Evolutionary conservation across 441 rosid species (phyloP), one percentile per base, ranked within the genome.

Genomic region (Aquilaria agallochum): DNA sequence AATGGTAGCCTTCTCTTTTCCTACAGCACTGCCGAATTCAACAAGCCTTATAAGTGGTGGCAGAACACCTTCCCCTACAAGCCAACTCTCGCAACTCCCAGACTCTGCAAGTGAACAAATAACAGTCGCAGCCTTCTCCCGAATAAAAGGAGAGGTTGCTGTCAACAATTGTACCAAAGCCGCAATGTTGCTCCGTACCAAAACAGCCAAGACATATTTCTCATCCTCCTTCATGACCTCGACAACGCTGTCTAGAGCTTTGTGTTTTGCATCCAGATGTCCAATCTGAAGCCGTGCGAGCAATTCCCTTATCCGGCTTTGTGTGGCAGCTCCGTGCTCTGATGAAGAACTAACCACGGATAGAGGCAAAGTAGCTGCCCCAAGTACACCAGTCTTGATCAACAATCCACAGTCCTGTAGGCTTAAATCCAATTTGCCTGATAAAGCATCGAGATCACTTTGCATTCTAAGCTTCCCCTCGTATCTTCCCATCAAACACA

Each of bases 251-350:
- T 87, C 96, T 11, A 94, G 83, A 5, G 98, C 98, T 71, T 68
- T 83, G 53, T 89, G 96, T 67, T 94, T 90, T 1, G 97, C 86
- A 72, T 94, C 98, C 86, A 90, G 68, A 61, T 89, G 93, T 53
- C 98, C 96, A 11, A 94, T 90, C 74, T 94, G 98, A 72, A 94
- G 96, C 65, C 98, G 74, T 9, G 97, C 96, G 47, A 90, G 89
- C 74, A 90, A 66, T 61, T 94, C 98, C 71, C 74, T 80, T 15
- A 82, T 64, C 56, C 82, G 83, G 55, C 83, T 68, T 31, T 63
- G 73, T 34, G 64, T 60, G 34, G 76, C 74, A 45, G 79, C 79
- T 67, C 81, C 86, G 2, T 70, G 72, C 56, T 78, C 80, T 11
- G 74, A 44, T 12, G 73, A 78, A 56, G 87, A 73, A 58, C 77